A percentile compares a stretch with the other conserved stretches of the same genome.
These are phyloP conservation scores for Dothidotthia symphoricarpi DNA, from an alignment of 2,329 filamentous ascomycete genomes.

Conservation along the genomic window DNA sequence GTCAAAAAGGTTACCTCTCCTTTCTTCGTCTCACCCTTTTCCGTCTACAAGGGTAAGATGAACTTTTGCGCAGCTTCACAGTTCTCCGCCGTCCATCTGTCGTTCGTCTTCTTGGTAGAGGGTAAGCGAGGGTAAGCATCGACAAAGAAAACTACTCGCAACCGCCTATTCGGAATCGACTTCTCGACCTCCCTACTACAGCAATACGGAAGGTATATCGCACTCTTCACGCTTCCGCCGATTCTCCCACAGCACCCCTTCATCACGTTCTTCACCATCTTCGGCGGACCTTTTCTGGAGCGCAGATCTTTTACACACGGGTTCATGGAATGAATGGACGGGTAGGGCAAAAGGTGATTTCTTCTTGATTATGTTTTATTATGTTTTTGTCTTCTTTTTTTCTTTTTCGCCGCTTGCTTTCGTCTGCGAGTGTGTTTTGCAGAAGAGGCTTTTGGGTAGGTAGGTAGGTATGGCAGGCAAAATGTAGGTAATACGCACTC, in stretches of 20 bases:
- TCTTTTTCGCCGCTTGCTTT: conserved; percentile 2
- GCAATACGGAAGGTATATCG: not conserved
- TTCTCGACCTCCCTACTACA: not conserved
- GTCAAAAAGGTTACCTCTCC: conserved; percentile 39
- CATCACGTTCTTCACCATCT: no score
- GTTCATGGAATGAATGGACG: conserved; percentile 3
- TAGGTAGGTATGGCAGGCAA: no score
- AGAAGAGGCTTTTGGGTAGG: no score
- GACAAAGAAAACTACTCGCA: conserved; percentile 10
- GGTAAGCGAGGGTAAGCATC: conserved; percentile 26
- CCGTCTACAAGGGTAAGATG: conserved; percentile 39
- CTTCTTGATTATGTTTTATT: conserved; percentile 17
- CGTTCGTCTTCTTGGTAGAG: conserved; percentile 14
- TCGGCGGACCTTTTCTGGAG: no score
- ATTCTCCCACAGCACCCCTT: not conserved
- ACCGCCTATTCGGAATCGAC: not conserved
- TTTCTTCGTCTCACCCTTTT: conserved; percentile 35
- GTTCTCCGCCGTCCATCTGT: conserved; percentile 13
- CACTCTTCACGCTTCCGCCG: not conserved
- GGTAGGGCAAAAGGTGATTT: conserved; percentile 31
- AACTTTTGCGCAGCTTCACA: conserved; percentile 15
- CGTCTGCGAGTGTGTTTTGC: no score
- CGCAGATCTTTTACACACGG: no score
- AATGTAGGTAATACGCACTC: no score
- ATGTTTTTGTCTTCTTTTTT: conserved; percentile 9